These are phyloP conservation scores for Spathaspora passalidarum DNA, from an alignment of 805 yeast species.

Conservation along the genomic window DNA sequence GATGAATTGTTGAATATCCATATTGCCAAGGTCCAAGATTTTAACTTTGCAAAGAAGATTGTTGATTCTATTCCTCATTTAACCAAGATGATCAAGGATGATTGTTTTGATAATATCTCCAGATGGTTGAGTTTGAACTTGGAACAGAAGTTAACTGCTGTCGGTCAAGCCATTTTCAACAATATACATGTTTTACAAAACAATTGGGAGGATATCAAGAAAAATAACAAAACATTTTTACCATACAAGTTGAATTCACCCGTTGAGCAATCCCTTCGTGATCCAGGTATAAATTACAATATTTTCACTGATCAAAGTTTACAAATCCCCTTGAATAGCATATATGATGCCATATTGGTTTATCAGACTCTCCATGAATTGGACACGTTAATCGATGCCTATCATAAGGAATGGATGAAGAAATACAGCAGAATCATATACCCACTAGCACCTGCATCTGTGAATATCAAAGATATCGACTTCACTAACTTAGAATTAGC, in stretches of 20 bases:
- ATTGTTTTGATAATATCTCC: slow-evolving; percentile 62
- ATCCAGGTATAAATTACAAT: slow-evolving; percentile 46
- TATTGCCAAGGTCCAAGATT: slow-evolving; percentile 65
- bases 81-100: slow-evolving; percentile 68
- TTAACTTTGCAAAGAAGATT: slow-evolving; percentile 72
- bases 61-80: slow-evolving; percentile 75
- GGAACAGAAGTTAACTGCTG: slow-evolving; percentile 54
- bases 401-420: slow-evolving; percentile 67
- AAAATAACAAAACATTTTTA: slow-evolving; percentile 36
- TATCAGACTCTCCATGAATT: slow-evolving; percentile 69
- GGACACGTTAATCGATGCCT: slow-evolving; percentile 57
- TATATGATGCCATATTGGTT: slow-evolving; percentile 81
- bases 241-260: slow-evolving; percentile 79
- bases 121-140: slow-evolving; percentile 62
- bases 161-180: slow-evolving; percentile 58
- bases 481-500: slow-evolving; percentile 35
- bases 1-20: slow-evolving; percentile 72
- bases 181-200: slow-evolving; percentile 55
- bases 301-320: slow-evolving; percentile 42
- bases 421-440: slow-evolving; percentile 70
- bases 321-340: slow-evolving; percentile 59
- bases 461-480: slow-evolving; percentile 8
- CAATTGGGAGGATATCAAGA: slow-evolving; percentile 54
- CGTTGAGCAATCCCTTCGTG: slow-evolving; percentile 75
- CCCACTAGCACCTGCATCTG: slow-evolving; percentile 50